Evolutionary conservation across 2,329 filamentous ascomycete genomes (phyloP), one percentile per base, ranked within the genome.

Genomic region (Plenodomus biglobosus): DNA sequence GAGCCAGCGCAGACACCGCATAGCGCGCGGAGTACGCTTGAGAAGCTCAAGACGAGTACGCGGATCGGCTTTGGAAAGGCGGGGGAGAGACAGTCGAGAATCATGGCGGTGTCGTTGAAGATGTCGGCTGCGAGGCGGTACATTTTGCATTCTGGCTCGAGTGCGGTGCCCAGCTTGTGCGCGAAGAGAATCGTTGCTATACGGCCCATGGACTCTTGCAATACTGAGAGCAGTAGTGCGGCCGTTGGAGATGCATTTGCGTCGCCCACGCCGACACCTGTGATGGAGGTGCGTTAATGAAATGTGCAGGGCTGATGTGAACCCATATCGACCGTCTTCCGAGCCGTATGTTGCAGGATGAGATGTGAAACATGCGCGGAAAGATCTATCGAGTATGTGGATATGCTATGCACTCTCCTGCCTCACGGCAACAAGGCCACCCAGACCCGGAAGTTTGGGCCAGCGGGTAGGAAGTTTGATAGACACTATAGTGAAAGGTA

Each of bases 1-100:
- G 90, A 91, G 11, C 88, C 90, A 0, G 90, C 92, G 0, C 92
- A 89, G 4, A 97, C 91, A 20, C 92, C 94, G 66, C 94, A 97
- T 0, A 96, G 75, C 0, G 84, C 80, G 35, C 85, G 73, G 45
- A 88, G 71, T 8, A 86, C 76, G 51, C 84, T 85, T 19, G 80
- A 81, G 19, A 79, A 71, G 58, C 83, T 83, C 42, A 88, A 73
- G 2, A 87, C 62, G 3, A 75, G 58, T 1, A 88, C 81, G 7
- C 85, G 75, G 1, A 76, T 64, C 0, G 77, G 66, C 45, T 81
- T 81, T 0, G 87, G 84, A 38, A 95, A 81, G 15, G 82, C 82
- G 0, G 91, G 91, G 3, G 87, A 90, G 34, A 92, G 77, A 51
- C 91, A 85, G 66, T 96, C 90, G n/a, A 96, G 80, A 45, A 95